phyloP scores from a whole-genome alignment of 305 asterid genomes.

The Fraxinus albicans region DNA sequence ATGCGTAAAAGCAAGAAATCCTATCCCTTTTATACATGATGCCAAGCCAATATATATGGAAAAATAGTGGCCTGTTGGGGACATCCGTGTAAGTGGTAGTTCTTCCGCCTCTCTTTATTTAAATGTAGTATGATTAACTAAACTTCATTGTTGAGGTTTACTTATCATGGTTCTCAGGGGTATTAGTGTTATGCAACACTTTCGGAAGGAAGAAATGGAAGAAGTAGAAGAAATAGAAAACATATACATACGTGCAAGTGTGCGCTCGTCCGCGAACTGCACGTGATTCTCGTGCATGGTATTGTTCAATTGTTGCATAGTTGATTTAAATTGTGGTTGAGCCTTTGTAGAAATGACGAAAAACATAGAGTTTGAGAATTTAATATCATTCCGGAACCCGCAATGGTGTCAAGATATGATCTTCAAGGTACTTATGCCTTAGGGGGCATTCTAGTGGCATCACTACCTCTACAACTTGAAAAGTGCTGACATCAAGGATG shows the following conservation, averaged over 20 bases:
- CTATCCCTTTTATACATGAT: not conserved
- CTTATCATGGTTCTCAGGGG: not conserved
- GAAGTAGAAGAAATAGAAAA: not conserved
- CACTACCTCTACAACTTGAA: not conserved
- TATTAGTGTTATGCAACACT: not conserved
- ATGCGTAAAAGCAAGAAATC: not conserved
- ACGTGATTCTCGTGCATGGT: not conserved
- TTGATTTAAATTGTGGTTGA: too few species aligned
- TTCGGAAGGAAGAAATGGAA: not conserved
- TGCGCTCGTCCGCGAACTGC: not conserved
- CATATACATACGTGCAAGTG: not conserved
- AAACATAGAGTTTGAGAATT: too few species aligned
- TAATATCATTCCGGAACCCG: not conserved
- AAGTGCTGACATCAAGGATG: too few species aligned
- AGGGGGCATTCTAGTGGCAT: not conserved
- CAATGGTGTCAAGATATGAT: too few species aligned
- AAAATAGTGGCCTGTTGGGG: not conserved
- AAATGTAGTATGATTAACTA: not conserved
- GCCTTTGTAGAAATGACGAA: too few species aligned
- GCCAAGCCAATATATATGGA: not conserved
- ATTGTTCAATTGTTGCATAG: not conserved
- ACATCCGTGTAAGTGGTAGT: not conserved
- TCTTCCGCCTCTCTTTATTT: not conserved
- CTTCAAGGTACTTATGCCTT: not conserved
- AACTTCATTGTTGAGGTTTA: not conserved